A percentile compares a stretch with the other conserved stretches of the same genome.
Conservation (phyloP, 2,329 filamentous ascomycete species). For the Apiospora marii region DNA sequence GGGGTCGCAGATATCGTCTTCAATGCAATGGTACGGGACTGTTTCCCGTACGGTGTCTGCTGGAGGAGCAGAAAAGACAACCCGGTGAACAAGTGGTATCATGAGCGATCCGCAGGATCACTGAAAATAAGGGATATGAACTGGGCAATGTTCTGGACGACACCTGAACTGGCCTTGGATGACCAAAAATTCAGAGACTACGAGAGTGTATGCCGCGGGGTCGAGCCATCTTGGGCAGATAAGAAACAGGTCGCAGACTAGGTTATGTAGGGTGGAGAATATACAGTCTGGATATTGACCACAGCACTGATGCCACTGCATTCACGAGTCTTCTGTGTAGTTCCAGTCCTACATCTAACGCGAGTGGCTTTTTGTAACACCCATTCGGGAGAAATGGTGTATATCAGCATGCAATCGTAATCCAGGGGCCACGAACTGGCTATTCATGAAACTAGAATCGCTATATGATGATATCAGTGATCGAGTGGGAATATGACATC, state of each 20-base stretch:
- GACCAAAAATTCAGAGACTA: slow-evolving; percentile 70
- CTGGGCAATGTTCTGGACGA: slow-evolving; percentile 99
- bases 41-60: slow-evolving; percentile 87
- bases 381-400: not conserved
- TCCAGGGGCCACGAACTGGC: not conserved
- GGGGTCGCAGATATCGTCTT: slow-evolving; percentile 97
- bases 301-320: not conserved
- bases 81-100: slow-evolving; percentile 99
- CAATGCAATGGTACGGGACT: slow-evolving; percentile 90
- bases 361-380: not conserved
- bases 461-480: not conserved
- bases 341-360: not conserved
- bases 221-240: slow-evolving; percentile 71
- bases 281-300: not conserved
- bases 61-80: slow-evolving; percentile 93
- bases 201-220: slow-evolving; percentile 74
- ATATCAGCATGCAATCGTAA: not conserved
- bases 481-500: slow-evolving; percentile 7
- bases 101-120: slow-evolving; percentile 85
- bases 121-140: slow-evolving; percentile 82
- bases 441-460: not conserved
- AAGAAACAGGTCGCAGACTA: slow-evolving; percentile 66
- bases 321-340: not conserved
- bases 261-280: slow-evolving; percentile 40
- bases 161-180: slow-evolving; percentile 66